These are phyloP conservation scores for Sporobolomyces roseus DNA, from an alignment of 768 basidiomycete genomes.

Conservation along the genomic window DNA sequence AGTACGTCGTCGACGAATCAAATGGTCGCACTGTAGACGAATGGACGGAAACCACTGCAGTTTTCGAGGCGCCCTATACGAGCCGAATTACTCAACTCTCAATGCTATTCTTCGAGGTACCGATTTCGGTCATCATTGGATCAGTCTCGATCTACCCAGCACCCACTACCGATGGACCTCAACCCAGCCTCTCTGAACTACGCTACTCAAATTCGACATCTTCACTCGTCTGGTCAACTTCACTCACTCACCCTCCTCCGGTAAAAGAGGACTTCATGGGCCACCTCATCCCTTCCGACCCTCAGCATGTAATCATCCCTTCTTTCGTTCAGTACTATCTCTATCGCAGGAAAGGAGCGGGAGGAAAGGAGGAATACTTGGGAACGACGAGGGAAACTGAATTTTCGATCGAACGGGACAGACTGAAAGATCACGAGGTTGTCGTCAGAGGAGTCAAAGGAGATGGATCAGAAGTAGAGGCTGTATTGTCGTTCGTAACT, in stretches of 20 bases:
- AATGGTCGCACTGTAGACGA: too few relatives aligned
- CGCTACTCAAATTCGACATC: too few relatives aligned
- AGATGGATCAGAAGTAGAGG: not conserved
- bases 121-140: not conserved
- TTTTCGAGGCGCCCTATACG: not conserved
- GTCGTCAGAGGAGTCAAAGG: conserved; percentile 1
- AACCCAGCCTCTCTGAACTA: too few relatives aligned
- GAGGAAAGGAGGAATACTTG: not conserved
- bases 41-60: not conserved
- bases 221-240: too few relatives aligned
- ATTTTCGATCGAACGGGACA: not conserved
- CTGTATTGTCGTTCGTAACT: not conserved
- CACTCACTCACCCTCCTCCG: too few relatives aligned
- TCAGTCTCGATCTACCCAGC: conserved; percentile 1
- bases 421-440: not conserved
- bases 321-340: conserved; percentile 2
- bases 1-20: too few relatives aligned
- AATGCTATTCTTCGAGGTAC: not conserved
- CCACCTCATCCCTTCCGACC: too few relatives aligned
- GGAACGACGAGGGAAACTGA: conserved; percentile 3
- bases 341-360: not conserved
- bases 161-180: too few relatives aligned
- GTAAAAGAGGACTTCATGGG: too few relatives aligned
- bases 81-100: not conserved
- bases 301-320: not conserved